Percentiles rank a stretch among this genome's conserved stretches.
Conservation (phyloP, 202 grass and related monocot genomes). For the Saccharum hybrid region DNA sequence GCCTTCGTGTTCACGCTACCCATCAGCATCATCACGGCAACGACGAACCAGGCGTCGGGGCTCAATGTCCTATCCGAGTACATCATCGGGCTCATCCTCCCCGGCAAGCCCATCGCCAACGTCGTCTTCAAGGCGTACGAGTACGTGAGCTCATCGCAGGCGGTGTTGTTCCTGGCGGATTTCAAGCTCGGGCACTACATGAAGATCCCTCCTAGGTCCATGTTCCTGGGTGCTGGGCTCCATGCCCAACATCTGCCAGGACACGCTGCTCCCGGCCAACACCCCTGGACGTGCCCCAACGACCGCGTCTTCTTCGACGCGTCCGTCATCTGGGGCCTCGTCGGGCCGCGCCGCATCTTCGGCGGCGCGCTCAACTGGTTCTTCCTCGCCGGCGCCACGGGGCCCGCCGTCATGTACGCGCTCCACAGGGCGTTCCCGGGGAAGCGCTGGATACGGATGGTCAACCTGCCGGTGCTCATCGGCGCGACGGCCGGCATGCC, state of each 20-base stretch:
- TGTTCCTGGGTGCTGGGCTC: conserved; percentile 75
- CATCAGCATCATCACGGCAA: conserved; percentile 81
- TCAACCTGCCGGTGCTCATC: conserved; percentile 77
- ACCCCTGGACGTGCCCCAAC: conserved; percentile 81
- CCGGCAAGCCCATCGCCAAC: conserved; percentile 66
- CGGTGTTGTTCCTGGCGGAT: conserved; percentile 56
- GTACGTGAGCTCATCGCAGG: conserved; percentile 67
- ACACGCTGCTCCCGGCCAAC: conserved; percentile 41
- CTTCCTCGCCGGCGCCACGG: conserved; percentile 54
- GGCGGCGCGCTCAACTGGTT: conserved; percentile 78
- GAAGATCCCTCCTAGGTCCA: conserved; percentile 74
- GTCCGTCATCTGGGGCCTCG: conserved; percentile 80
- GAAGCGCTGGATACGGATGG: conserved; percentile 66
- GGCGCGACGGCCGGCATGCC: conserved; percentile 73
- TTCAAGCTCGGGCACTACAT: conserved; percentile 83
- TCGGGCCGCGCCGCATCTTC: conserved; percentile 79
- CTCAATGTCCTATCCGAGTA: conserved; percentile 66
- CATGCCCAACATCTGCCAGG: conserved; percentile 57
- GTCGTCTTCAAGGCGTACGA: conserved; percentile 73
- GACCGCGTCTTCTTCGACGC: conserved; percentile 89
- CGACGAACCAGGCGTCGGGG: conserved; percentile 80
- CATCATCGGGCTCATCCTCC: conserved; percentile 58
- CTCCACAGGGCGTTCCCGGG: conserved; percentile 52
- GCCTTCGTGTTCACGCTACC: conserved; percentile 88
- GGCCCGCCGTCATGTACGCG: conserved; percentile 60